Evolutionary conservation across 2,329 filamentous ascomycete species (phyloP), one percentile per base, ranked within the genome.

Genomic region (Lojkania enalia): DNA sequence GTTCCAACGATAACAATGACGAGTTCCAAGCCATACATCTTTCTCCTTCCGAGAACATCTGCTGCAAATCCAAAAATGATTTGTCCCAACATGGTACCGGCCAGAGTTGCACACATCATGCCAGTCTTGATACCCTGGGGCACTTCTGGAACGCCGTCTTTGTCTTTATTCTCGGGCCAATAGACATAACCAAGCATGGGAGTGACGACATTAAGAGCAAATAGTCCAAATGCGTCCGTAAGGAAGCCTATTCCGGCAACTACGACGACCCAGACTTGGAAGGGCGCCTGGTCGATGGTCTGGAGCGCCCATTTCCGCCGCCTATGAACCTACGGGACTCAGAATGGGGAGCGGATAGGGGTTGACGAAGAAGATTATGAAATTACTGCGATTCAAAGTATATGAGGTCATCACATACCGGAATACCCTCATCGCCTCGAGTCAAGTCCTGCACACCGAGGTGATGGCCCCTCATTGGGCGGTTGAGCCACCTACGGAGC

Each of bases 221-320:
- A 72, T 1, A 72, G 53, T 21, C 66, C 70, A 50, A 71, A 72
- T 0, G 66, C 57, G 39, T 72, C 70, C 2, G 71, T 71, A 25
- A 73, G 51, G 49, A 71, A 72, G 5, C 70, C 70, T 16, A 69
- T 63, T 12, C 66, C 68, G 15, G 70, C 69, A n/a, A 72, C 69
- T 7, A 68, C 43, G 29, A 69, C 67, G 11, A 71, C 66, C 64
- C 64, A 67, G 3, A 55, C 40, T 16, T 67, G 64, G 39, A 66
- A 67, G 2, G 63, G 61, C 11, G 64, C 60, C 5, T 55, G 51
- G 48, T 67, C 64, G 32, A 67, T 67, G 5, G 63, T 66, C 32
- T 64, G 55, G 5, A 67, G 58, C 5, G 56, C 58, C 64, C 64
- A 67, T 56, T 55, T 49, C 5, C 64, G 57, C 14, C 62, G 59